These are phyloP conservation scores for Corymbia calophylla DNA, from an alignment of 441 rosid genomes.

Conservation along the genomic window DNA sequence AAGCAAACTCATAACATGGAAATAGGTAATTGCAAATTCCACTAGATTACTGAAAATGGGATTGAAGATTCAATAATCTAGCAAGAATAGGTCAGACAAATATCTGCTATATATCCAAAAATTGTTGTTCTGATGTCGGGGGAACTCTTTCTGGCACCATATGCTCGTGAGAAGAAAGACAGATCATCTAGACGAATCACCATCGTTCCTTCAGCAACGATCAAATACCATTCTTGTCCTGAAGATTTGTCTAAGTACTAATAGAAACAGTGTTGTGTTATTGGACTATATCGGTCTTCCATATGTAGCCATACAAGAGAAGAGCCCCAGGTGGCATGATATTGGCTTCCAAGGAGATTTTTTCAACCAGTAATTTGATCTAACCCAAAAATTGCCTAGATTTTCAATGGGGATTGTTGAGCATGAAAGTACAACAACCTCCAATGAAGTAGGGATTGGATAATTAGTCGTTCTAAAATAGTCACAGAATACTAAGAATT, in stretches of 20 bases:
- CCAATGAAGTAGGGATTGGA: background rate
- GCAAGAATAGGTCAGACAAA: background rate
- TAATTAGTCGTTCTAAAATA: background rate
- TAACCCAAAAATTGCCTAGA: background rate
- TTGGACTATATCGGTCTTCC: background rate
- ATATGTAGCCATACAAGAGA: background rate
- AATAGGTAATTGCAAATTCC: background rate
- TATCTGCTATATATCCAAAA: background rate
- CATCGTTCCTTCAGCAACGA: background rate
- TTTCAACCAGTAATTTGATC: background rate
- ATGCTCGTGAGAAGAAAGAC: background rate
- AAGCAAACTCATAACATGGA: background rate
- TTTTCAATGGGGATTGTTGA: background rate
- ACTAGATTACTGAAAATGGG: background rate
- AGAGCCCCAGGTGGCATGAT: background rate
- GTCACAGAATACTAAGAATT: background rate
- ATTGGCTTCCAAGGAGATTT: background rate
- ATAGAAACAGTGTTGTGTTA: background rate
- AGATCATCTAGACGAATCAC: background rate
- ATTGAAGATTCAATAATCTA: background rate
- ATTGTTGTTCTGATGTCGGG: background rate
- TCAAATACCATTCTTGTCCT: background rate
- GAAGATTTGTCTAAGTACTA: background rate
- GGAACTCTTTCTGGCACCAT: background rate
- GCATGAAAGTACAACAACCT: background rate